Evolutionary conservation across 2,329 filamentous ascomycete genomes (phyloP), one percentile per base, ranked within the genome.

Genomic region (Exophiala lecanii-corni): DNA sequence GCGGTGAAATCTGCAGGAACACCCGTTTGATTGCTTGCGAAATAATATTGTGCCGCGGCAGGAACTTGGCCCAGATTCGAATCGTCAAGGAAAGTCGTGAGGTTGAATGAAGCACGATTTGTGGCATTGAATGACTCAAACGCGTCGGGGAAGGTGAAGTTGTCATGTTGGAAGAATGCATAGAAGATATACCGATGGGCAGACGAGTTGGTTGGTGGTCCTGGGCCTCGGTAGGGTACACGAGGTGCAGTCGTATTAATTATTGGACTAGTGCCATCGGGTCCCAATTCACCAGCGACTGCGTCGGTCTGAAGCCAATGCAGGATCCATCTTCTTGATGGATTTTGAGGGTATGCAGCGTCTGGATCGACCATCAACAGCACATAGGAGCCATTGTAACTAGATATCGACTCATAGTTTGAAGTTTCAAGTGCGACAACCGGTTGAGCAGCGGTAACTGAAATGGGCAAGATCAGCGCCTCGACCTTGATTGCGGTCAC

Each of bases 341-440:
- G 51, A 36, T 37, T 40, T 21, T 45, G 36, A 6, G 51, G 51
- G 23, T 51, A 54, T 41, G 41, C 43, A 6, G 51, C 51, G 23
- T 54, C 51, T 5, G 51, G 51, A 37, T 54, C 51, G 36, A 54
- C 45, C 51, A 54, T 54, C 13, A 54, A 16, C n/a, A 54, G 41
- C 25, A 49, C 34, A 23, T 54, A 54, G 32, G 50, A 47, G 13
- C 49, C 49, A 34, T 42, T 54, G 30, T 50, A 54, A 30, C 32
- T 38, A 13, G 36, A 25, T 16, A 54, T 41, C 21, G 50, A 46
- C 3, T 49, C 33, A 28, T 44, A 51, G 20, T 32, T 43, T 7
- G 47, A 26, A 13, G 49, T 47, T 23, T 54, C 49, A 6, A 51
- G 42, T 16, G 51, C 51, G 16, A 54, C 44, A 7, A 36, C 36